A percentile compares a stretch with the other conserved stretches of the same genome.
These are phyloP conservation scores for Fusarium compactum DNA, from an alignment of 2,329 filamentous ascomycete genomes.

Conservation along the genomic window DNA sequence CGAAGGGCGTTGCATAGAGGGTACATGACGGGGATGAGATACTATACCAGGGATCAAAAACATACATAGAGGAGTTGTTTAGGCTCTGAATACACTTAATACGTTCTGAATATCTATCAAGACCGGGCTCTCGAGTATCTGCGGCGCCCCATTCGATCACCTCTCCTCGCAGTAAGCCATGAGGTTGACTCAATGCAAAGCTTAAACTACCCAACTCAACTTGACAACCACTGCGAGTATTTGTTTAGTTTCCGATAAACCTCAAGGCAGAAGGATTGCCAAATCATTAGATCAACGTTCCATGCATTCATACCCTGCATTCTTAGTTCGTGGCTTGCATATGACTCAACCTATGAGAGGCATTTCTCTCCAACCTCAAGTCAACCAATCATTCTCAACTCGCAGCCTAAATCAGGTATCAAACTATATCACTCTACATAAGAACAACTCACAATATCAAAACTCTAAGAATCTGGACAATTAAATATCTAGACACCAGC, in stretches of 20 bases:
- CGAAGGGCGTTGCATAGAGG: constrained; percentile 22
- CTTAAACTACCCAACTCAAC: not conserved
- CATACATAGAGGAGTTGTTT: constrained; percentile 2
- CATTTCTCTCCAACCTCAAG: constrained; percentile 9
- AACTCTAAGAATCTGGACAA: not conserved
- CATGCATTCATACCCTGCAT: not conserved
- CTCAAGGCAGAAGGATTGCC: not conserved
- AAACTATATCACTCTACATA: constrained; percentile 12
- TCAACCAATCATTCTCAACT: constrained; percentile 29
- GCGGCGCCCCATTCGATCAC: no score
- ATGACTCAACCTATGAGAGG: not conserved
- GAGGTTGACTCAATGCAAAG: not conserved
- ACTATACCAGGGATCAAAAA: constrained; percentile 3
- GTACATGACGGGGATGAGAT: constrained; percentile 5
- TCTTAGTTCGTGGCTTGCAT: not conserved
- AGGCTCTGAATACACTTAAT: not conserved
- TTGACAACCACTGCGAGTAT: not conserved
- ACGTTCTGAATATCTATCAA: not conserved
- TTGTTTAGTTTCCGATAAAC: no score
- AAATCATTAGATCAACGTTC: not conserved
- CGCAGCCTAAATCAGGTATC: constrained; percentile 35
- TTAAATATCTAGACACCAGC: no score
- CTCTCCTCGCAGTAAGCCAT: not conserved
- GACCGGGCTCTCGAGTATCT: not conserved
- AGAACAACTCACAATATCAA: not conserved